Conservation (phyloP, 208 protist genomes). For the Eutreptiella sp. region DNA sequence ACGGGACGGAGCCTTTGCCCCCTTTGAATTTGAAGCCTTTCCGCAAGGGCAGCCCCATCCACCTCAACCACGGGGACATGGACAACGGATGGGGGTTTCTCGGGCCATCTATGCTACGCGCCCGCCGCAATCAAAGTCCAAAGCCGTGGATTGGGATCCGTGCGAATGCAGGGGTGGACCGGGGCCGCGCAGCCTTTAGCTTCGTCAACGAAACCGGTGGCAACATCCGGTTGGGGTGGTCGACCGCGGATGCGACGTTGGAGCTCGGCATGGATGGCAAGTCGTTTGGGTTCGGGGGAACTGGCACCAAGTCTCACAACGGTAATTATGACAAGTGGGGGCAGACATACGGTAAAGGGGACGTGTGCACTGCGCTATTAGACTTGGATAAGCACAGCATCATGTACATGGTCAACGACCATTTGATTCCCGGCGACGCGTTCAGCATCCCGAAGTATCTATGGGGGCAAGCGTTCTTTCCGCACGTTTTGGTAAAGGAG, state of each 20-base stretch:
- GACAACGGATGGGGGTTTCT: slow-evolving; percentile 15
- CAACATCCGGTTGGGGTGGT: slow-evolving; percentile 17
- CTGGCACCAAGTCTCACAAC: slow-evolving; percentile 16
- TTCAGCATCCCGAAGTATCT: not conserved
- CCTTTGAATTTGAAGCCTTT: not conserved
- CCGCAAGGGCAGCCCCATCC: not conserved
- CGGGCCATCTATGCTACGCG: not conserved
- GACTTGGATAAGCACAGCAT: slow-evolving; percentile 24
- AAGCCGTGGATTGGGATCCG: slow-evolving; percentile 24
- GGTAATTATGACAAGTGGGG: slow-evolving; percentile 19
- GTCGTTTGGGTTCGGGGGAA: slow-evolving; percentile 21
- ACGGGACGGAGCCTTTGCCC: slow-evolving; percentile 1
- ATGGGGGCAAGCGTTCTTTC: slow-evolving; percentile 7
- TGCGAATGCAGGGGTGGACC: not conserved
- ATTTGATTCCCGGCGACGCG: slow-evolving; percentile 5
- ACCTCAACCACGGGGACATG: not conserved
- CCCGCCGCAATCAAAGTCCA: not conserved
- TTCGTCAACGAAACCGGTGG: slow-evolving; percentile 19
- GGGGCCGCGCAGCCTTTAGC: slow-evolving; percentile 2
- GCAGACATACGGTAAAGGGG: not conserved
- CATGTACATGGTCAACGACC: slow-evolving; percentile 14
- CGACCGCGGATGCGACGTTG: slow-evolving; percentile 6
- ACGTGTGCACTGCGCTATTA: slow-evolving; percentile 10
- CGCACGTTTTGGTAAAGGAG: slow-evolving; percentile 21
- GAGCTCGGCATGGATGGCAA: slow-evolving; percentile 21